phyloP scores from a whole-genome alignment of 2,329 filamentous ascomycete species.

The Talaromyces sp. region DNA sequence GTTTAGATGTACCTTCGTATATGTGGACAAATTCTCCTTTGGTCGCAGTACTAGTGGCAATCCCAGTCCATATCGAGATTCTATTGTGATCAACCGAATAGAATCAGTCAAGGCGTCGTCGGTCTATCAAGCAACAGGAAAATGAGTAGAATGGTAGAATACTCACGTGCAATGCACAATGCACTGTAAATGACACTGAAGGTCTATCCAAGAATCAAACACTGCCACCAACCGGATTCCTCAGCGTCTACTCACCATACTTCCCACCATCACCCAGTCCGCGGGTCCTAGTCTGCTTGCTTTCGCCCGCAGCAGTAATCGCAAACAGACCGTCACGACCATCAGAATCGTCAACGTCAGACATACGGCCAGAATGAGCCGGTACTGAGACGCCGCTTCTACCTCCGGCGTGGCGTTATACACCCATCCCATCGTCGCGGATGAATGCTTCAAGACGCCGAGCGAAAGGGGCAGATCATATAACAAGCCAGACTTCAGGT shows the following conservation, averaged over 20 bases:
- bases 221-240: neutral
- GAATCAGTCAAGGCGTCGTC: too few species aligned
- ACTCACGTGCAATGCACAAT: slow-evolving; percentile 55
- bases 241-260: slow-evolving; percentile 28
- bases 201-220: slow-evolving; percentile 28
- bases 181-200: slow-evolving; percentile 55
- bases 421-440: slow-evolving; percentile 54
- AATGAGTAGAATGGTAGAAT: slow-evolving; percentile 7
- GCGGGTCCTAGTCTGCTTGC: slow-evolving; percentile 52
- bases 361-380: slow-evolving; percentile 54
- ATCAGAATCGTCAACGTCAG: slow-evolving; percentile 50
- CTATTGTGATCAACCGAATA: slow-evolving; percentile 30
- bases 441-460: neutral
- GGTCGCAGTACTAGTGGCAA: slow-evolving; percentile 51
- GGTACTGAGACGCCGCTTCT: slow-evolving; percentile 53
- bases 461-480: neutral
- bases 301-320: slow-evolving; percentile 48
- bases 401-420: slow-evolving; percentile 53
- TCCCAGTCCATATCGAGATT: slow-evolving; percentile 58
- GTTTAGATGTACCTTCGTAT: slow-evolving; percentile 39
- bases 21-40: slow-evolving; percentile 46
- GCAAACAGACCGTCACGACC: slow-evolving; percentile 43
- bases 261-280: slow-evolving; percentile 47
- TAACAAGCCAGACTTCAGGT: neutral
- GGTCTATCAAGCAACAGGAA: neutral